Conservation (phyloP, 768 basidiomycete species). For the Rhizopogon sp. region DNA sequence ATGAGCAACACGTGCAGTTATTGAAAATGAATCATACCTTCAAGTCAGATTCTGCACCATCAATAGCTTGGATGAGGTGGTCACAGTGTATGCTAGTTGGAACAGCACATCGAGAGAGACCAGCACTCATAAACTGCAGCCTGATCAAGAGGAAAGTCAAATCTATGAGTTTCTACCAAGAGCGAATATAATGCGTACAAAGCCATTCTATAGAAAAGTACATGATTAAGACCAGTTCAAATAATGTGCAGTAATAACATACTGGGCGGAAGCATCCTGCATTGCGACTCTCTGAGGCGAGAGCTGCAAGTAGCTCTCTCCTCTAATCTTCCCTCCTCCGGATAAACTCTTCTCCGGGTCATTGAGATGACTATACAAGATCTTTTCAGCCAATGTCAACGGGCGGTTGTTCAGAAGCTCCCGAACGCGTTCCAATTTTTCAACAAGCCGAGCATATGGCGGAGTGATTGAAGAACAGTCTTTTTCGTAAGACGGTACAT, state of each 20-base stretch:
- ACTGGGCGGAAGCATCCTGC: constrained; percentile 94
- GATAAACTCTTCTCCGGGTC: constrained; percentile 71
- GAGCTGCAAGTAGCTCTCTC: constrained; percentile 87
- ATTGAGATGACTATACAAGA: constrained; percentile 87
- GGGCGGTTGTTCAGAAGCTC: constrained; percentile 66
- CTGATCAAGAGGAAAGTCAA: constrained; percentile 31
- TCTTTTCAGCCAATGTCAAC: constrained; percentile 95
- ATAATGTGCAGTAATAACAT: constrained; percentile 27
- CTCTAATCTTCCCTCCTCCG: constrained; percentile 65
- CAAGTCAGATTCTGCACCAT: constrained; percentile 83
- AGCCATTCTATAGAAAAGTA: constrained; percentile 57
- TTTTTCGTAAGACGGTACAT: constrained; percentile 40
- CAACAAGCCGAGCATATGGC: constrained; percentile 68
- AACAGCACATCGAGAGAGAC: constrained; percentile 77
- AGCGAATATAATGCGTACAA: constrained; percentile 41
- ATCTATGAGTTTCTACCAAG: background rate
- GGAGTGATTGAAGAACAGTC: constrained; percentile 77
- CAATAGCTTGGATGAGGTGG: constrained; percentile 92
- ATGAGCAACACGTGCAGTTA: background rate
- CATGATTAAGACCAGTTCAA: constrained; percentile 9
- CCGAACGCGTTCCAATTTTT: constrained; percentile 68
- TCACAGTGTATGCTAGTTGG: constrained; percentile 96
- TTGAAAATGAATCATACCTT: constrained; percentile 41
- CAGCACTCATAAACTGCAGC: constrained; percentile 98
- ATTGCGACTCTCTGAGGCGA: constrained; percentile 93